These are phyloP conservation scores for Friedmanniomyces endolithicus DNA, from an alignment of 495 filamentous ascomycete species.

Conservation along the genomic window DNA sequence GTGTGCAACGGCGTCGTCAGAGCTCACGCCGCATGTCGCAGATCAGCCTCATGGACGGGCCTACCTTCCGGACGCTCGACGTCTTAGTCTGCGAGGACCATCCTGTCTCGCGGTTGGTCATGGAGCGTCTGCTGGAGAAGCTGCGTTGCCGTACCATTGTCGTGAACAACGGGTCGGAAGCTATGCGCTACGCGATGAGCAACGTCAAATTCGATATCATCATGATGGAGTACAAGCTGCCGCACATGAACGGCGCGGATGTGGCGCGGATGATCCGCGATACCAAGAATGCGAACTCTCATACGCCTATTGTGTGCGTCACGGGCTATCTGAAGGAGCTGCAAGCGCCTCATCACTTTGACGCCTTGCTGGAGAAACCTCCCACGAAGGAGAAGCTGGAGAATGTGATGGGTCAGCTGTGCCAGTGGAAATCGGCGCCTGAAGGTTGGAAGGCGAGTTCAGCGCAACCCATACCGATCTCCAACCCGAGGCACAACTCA, in stretches of 20 bases:
- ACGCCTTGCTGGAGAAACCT: slow-evolving; percentile 88
- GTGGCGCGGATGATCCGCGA: slow-evolving; percentile 95
- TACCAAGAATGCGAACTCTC: slow-evolving; percentile 84
- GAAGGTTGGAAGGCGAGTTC: slow-evolving; percentile 29
- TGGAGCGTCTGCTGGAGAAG: slow-evolving; percentile 94
- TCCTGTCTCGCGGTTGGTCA: slow-evolving; percentile 89
- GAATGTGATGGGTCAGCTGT: slow-evolving; percentile 71
- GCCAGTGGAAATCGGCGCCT: slow-evolving; percentile 78
- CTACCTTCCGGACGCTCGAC: slow-evolving; percentile 79
- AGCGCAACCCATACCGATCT: slow-evolving; percentile 44
- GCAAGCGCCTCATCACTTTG: slow-evolving; percentile 85
- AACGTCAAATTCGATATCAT: slow-evolving; percentile 94
- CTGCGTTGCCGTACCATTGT: slow-evolving; percentile 90
- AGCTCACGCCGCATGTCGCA: slow-evolving; percentile 86
- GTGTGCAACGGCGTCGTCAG: slow-evolving; percentile 82
- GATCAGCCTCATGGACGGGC: slow-evolving; percentile 68
- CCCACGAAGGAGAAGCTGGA: slow-evolving; percentile 79
- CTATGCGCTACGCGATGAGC: slow-evolving; percentile 79
- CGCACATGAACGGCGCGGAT: slow-evolving; percentile 85
- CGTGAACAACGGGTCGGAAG: slow-evolving; percentile 76
- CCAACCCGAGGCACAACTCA: slow-evolving; percentile 49
- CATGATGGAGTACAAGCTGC: slow-evolving; percentile 91
- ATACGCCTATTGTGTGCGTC: slow-evolving; percentile 92
- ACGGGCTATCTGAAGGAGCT: slow-evolving; percentile 95
- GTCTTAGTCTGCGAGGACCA: slow-evolving; percentile 96